Conservation (phyloP, 2,329 filamentous ascomycete species). For the Pseudophaeomoniella oleicola region DNA sequence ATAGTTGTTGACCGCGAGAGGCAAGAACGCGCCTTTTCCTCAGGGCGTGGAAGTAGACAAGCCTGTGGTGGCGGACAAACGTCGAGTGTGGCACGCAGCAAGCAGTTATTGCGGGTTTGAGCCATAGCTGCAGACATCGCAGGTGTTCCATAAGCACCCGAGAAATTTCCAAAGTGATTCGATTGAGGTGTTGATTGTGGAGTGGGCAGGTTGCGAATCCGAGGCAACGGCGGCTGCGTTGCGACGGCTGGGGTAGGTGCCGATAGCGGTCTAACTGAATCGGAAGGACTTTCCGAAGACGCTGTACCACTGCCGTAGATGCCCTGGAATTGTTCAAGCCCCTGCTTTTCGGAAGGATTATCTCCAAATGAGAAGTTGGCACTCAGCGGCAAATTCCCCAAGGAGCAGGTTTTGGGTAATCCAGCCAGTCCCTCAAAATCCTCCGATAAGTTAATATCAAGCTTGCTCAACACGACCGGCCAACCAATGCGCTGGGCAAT, state of each 20-base stretch:
- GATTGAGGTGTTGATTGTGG: constrained; percentile 46
- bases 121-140: constrained; percentile 47
- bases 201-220: constrained; percentile 44
- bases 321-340: neutral
- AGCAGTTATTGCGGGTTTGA: constrained; percentile 37
- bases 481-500: constrained; percentile 5
- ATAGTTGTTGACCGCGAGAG: constrained; percentile 36
- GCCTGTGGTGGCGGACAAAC: constrained; percentile 28
- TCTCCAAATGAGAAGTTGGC: neutral
- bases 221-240: constrained; percentile 33
- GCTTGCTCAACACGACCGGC: constrained; percentile 4
- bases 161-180: constrained; percentile 35
- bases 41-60: constrained; percentile 21
- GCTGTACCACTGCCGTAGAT: neutral
- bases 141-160: constrained; percentile 40
- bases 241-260: neutral
- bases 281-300: neutral
- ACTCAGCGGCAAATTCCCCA: neutral
- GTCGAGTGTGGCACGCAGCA: constrained; percentile 42
- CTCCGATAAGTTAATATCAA: neutral
- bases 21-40: constrained; percentile 33
- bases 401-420: neutral
- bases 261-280: neutral
- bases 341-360: neutral
- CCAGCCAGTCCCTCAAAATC: neutral